These are phyloP conservation scores for Pseudogymnoascus sp. DNA, from an alignment of 2,329 filamentous ascomycete genomes.

Conservation along the genomic window DNA sequence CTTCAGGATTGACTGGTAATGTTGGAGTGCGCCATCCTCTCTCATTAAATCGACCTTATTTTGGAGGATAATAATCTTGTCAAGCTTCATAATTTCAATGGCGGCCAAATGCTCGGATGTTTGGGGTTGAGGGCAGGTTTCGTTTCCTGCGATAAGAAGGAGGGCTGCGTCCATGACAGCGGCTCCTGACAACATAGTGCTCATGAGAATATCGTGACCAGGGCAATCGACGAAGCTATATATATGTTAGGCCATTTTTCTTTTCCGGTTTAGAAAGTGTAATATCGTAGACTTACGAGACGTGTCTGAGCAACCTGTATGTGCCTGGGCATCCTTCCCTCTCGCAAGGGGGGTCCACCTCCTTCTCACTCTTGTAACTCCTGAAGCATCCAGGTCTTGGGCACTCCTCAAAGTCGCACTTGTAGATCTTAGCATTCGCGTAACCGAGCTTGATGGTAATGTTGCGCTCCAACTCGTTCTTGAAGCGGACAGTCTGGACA, in stretches of 20 bases:
- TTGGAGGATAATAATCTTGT: slow-evolving; percentile 98
- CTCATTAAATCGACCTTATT: slow-evolving; percentile 99
- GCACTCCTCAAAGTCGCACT: slow-evolving; percentile 88
- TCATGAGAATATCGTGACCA: slow-evolving; percentile 99
- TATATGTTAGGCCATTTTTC: slow-evolving; percentile 22
- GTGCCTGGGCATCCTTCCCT: slow-evolving; percentile 81
- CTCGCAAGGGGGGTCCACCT: slow-evolving; percentile 93
- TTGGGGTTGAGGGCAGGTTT: slow-evolving; percentile 96
- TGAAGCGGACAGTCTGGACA: slow-evolving; percentile 97
- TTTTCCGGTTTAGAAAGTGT: background rate
- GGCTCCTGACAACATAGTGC: slow-evolving; percentile 98
- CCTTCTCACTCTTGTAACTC: slow-evolving; percentile 98
- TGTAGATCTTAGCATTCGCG: slow-evolving; percentile 98
- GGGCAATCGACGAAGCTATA: slow-evolving; percentile 92
- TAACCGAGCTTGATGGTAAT: slow-evolving; percentile 99
- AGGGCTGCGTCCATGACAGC: slow-evolving; percentile 99
- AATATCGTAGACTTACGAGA: slow-evolving; percentile 60
- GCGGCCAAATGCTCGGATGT: slow-evolving; percentile 97
- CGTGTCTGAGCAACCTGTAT: slow-evolving; percentile 83
- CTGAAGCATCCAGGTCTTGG: slow-evolving; percentile 91
- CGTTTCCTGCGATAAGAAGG: slow-evolving; percentile 93
- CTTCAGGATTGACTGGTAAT: slow-evolving; percentile 96
- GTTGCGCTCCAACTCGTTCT: slow-evolving; percentile 98
- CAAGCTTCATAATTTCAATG: slow-evolving; percentile 99
- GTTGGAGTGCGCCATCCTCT: slow-evolving; percentile 85